These are phyloP conservation scores for Dillenia turbinata DNA, from an alignment of 164 flowering plant species.

Conservation along the genomic window DNA sequence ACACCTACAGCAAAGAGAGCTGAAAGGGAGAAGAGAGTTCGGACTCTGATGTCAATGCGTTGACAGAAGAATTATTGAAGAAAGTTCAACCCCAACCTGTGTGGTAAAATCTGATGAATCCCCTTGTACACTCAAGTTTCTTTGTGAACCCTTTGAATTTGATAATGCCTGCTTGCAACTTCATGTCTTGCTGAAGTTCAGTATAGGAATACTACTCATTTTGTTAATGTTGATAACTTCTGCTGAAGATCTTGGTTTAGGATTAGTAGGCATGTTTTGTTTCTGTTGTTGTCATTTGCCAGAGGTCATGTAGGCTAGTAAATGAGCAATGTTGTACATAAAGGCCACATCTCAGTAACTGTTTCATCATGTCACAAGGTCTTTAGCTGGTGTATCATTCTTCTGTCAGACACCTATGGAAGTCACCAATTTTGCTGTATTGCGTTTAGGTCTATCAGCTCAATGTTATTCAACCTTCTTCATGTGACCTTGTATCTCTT, in stretches of 20 bases:
- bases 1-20: constrained; percentile 62
- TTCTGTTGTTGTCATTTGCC: background rate
- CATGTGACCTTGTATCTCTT: too few species aligned
- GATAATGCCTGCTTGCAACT: constrained; percentile 1
- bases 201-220: constrained; percentile 19
- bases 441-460: background rate
- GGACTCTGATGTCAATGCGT: constrained; percentile 73
- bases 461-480: too few species aligned
- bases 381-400: constrained; percentile 1
- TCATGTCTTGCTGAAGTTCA: constrained; percentile 19
- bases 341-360: constrained; percentile 1
- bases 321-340: background rate
- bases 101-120: constrained; percentile 24
- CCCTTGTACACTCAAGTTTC: constrained; percentile 1
- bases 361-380: constrained; percentile 1
- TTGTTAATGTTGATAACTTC: constrained; percentile 4
- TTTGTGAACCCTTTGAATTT: background rate
- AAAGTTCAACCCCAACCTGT: constrained; percentile 2
- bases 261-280: constrained; percentile 9
- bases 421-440: background rate
- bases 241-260: constrained; percentile 20
- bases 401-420: constrained; percentile 6
- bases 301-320: background rate
- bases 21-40: constrained; percentile 54
- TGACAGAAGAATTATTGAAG: constrained; percentile 22